Conservation (phyloP, 116 monocot genomes). For the Cymodocea nodosa region DNA sequence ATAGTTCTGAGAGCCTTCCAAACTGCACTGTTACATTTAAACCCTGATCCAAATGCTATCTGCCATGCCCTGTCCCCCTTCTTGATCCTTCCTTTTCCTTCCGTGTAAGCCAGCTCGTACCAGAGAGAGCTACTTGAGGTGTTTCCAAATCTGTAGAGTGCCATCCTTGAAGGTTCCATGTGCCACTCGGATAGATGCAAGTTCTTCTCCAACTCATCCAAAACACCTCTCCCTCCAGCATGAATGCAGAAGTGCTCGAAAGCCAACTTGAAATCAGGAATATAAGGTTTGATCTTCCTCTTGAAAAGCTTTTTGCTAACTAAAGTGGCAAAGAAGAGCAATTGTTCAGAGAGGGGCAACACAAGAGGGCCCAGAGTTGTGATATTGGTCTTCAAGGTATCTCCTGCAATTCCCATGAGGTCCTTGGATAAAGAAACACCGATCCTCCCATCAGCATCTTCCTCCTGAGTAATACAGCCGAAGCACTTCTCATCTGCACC, state of each 20-base stretch:
- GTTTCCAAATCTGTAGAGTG: slow-evolving; percentile 54
- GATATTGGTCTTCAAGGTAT: slow-evolving; percentile 12
- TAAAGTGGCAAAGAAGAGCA: slow-evolving; percentile 52
- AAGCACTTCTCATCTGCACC: slow-evolving; percentile 56
- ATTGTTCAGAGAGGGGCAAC: slow-evolving; percentile 47
- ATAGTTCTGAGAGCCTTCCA: slow-evolving; percentile 51
- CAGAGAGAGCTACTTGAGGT: slow-evolving; percentile 71
- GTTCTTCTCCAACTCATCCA: slow-evolving; percentile 78
- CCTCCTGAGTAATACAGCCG: slow-evolving; percentile 19
- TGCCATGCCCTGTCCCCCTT: slow-evolving; percentile 10
- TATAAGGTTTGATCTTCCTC: slow-evolving; percentile 67
- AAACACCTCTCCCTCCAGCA: no score
- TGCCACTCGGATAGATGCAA: slow-evolving; percentile 62
- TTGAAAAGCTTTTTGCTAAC: slow-evolving; percentile 41
- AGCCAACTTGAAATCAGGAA: slow-evolving; percentile 58
- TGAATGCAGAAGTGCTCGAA: no score
- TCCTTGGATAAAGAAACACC: slow-evolving; percentile 55
- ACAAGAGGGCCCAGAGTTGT: no score
- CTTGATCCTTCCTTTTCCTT: slow-evolving; percentile 39
- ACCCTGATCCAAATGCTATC: slow-evolving; percentile 61
- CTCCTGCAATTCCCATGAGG: slow-evolving; percentile 28
- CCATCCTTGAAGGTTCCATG: slow-evolving; percentile 77
- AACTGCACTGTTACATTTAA: slow-evolving; percentile 68
- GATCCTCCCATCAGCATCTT: slow-evolving; percentile 15
- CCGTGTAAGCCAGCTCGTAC: slow-evolving; percentile 72